These are phyloP conservation scores for Puccinia polysora DNA, from an alignment of 1,284 basidiomycete genomes.

Conservation along the genomic window DNA sequence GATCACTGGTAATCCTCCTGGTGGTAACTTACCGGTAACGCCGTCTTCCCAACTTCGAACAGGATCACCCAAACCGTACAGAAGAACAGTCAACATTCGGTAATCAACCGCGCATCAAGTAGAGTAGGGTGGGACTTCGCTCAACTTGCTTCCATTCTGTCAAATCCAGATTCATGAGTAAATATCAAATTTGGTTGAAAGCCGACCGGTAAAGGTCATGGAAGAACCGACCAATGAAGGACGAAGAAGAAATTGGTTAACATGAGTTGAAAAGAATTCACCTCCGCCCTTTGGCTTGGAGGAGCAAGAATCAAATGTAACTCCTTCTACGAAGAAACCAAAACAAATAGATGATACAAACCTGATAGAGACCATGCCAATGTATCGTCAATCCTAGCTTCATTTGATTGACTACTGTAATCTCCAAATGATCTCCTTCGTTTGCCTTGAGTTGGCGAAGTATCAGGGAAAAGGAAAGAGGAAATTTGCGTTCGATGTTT, in stretches of 20 bases:
- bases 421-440: slow-evolving; percentile 54
- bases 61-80: not conserved
- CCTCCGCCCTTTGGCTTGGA: not conserved
- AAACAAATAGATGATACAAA: too few relatives aligned
- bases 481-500: too few relatives aligned
- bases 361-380: too few relatives aligned
- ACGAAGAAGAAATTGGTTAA: not conserved
- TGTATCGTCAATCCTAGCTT: slow-evolving; percentile 55
- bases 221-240: not conserved
- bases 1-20: not conserved
- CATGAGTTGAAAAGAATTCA: not conserved
- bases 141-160: slow-evolving; percentile 19
- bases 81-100: not conserved
- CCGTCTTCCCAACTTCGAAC: slow-evolving; percentile 56
- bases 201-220: not conserved
- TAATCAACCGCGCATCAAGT: not conserved
- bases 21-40: slow-evolving; percentile 50
- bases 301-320: slow-evolving; percentile 47
- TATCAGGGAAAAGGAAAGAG: too few relatives aligned
- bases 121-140: too few relatives aligned
- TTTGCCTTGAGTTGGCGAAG: too few relatives aligned
- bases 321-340: slow-evolving; percentile 53
- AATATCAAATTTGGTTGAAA: not conserved
- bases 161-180: not conserved
- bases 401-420: slow-evolving; percentile 56